These are phyloP conservation scores for Solanum pennellii DNA, from an alignment of 257 asterid genomes.

Conservation along the genomic window DNA sequence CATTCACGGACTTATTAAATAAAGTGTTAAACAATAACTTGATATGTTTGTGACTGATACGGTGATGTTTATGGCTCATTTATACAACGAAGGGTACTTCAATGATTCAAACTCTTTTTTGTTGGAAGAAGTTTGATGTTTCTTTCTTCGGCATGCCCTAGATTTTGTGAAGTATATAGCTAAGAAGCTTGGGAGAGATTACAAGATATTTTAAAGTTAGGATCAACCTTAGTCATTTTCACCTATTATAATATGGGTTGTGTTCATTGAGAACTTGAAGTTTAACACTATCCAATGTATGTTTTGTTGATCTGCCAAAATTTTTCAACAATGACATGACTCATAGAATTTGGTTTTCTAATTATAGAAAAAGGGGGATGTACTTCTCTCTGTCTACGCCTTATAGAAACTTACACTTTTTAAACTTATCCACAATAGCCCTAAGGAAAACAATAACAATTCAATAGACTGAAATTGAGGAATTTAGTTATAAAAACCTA, in stretches of 20 bases:
- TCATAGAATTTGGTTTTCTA: neutral
- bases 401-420: neutral
- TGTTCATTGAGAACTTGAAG: neutral
- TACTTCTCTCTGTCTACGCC: neutral
- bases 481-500: neutral
- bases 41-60: neutral
- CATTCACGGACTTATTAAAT: neutral
- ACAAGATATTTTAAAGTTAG: conserved; percentile 69
- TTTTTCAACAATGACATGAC: neutral
- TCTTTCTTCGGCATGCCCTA: conserved; percentile 46
- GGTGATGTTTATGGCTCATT: neutral
- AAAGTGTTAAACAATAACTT: neutral
- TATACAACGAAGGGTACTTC: conserved; percentile 26
- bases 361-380: neutral
- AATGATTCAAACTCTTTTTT: conserved; percentile 38
- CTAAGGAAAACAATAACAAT: neutral
- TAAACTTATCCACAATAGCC: neutral
- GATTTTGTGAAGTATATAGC: conserved; percentile 47
- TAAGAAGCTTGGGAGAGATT: conserved; percentile 26
- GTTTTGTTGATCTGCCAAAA: neutral
- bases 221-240: neutral
- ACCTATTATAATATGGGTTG: neutral
- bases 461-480: no score
- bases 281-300: neutral
- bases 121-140: conserved; percentile 22